Base-by-base conservation (phyloP, 73 alveolate genomes). In the Loxodes magnus region DNA sequence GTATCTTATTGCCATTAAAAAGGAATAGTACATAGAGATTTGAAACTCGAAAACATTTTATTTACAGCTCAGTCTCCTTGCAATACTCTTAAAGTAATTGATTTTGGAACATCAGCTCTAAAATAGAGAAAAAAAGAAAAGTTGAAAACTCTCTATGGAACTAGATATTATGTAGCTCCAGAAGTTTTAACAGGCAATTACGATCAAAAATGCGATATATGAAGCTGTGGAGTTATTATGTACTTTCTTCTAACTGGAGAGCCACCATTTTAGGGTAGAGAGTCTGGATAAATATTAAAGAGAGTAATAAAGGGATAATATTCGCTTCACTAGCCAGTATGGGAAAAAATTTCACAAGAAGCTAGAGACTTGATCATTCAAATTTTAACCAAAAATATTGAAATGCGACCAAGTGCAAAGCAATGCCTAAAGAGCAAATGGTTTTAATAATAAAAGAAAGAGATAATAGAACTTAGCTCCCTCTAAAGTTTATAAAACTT, bases 241-340 rank as follows among this genome's bases (percentile, higher is more conserved):
- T 86, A 76, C 68, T 75, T 86, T 30, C 43, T 81, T 44, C 74
- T 86, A 53, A 65, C 87, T 25, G 96, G 96, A 9, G 68, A 64
- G 42, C 96, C 96, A 9, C 96, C 96, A 5, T 86, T 86, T 71
- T 67, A 78, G 48, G 96, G 94, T 7, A 51, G 53, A 41, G 64
- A 68, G 14, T 79, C 79, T 55, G 65, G 61, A 15, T 88, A 80
- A 37, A 80, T 81, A 35, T 30, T 73, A 63, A 3, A 29, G 55
- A 64, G 71, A 34, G 76, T 65, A n/a, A 26, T 31, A 24, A 34
- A 20, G 14, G 87, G 78, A 7, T 34, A 53, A 10, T 64, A 54
- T 60, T 29, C 59, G 28, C 37, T 54, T 52, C 26, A 68, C 5
- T 68, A 39, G 17, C 50, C 50, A 23, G 39, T 33, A 51, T 71